A percentile compares a stretch with the other conserved stretches of the same genome.
These are phyloP conservation scores for Aphanomyces euteiches DNA, from an alignment of 352 stramenopile species.

Conservation along the genomic window DNA sequence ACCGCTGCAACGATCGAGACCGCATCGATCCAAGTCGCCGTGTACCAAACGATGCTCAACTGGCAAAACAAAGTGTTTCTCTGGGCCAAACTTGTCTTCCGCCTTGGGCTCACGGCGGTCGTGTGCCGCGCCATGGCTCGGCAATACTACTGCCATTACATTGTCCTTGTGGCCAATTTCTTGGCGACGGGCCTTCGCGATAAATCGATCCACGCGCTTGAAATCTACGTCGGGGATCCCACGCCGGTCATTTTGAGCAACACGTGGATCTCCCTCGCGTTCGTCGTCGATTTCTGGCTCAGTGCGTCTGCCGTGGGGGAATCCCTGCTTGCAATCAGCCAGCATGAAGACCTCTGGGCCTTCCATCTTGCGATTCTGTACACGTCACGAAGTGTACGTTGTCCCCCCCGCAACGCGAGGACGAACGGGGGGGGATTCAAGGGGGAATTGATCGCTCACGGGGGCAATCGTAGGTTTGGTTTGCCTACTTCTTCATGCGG, in stretches of 20 bases:
- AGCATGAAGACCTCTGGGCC: neutral
- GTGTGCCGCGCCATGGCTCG: neutral
- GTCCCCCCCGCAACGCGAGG: too few species aligned
- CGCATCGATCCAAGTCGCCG: too few species aligned
- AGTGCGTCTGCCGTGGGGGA: neutral
- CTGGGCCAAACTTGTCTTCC: neutral
- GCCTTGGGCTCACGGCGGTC: neutral
- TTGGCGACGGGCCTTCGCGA: neutral
- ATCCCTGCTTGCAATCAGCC: neutral
- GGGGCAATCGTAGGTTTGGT: neutral
- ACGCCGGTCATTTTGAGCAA: constrained; percentile 7
- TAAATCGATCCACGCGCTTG: neutral
- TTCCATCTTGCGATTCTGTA: neutral
- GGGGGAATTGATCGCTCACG: neutral
- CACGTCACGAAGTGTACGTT: neutral
- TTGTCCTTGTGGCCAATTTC: neutral
- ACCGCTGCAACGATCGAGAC: neutral
- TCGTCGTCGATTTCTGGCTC: constrained; percentile 9
- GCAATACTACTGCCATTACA: constrained; percentile 11
- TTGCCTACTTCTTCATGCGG: constrained; percentile 7
- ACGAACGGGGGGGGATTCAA: too few species aligned
- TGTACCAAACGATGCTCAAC: neutral
- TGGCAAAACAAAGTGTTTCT: neutral
- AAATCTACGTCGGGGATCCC: constrained; percentile 14
- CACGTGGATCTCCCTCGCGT: neutral